Evolutionary conservation across 106 monocot species (phyloP).

Genomic region (Dendrobium officinale): DNA sequence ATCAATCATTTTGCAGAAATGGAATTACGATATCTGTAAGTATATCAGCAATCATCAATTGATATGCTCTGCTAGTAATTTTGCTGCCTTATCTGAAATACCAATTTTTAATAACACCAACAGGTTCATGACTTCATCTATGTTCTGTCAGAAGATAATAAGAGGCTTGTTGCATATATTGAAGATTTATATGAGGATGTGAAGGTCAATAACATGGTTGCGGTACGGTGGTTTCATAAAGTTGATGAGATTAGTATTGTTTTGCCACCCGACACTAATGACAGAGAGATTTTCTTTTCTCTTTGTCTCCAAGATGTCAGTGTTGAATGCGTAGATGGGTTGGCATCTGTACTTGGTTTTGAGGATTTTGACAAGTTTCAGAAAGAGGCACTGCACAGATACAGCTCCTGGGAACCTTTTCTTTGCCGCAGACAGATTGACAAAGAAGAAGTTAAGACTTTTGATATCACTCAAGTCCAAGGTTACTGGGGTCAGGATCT

Average conservation of each 20-base stretch:
- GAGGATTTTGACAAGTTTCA: slow-evolving; percentile 71
- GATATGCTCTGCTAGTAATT: not conserved
- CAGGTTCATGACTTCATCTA: slow-evolving; percentile 80
- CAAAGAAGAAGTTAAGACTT: slow-evolving; percentile 53
- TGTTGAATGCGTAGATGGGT: slow-evolving; percentile 87
- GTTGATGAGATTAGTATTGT: slow-evolving; percentile 70
- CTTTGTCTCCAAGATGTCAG: slow-evolving; percentile 75
- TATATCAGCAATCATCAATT: not conserved
- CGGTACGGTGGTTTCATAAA: slow-evolving; percentile 85
- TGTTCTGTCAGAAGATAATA: slow-evolving; percentile 63
- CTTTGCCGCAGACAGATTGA: slow-evolving; percentile 61
- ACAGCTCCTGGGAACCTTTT: slow-evolving; percentile 36
- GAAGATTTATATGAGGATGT: slow-evolving; percentile 91
- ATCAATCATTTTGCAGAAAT: slow-evolving; percentile 52
- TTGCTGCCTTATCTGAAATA: not conserved
- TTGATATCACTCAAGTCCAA: slow-evolving; percentile 58
- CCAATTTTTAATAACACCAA: not conserved
- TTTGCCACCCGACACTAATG: slow-evolving; percentile 49
- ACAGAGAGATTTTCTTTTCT: slow-evolving; percentile 88
- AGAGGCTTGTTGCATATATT: slow-evolving; percentile 79
- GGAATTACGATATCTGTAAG: slow-evolving; percentile 83
- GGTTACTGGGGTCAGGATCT: slow-evolving; percentile 84
- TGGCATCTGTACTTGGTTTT: slow-evolving; percentile 51
- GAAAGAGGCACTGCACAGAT: slow-evolving; percentile 17
- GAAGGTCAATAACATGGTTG: slow-evolving; percentile 46